A percentile compares a stretch with the other conserved stretches of the same genome.
phyloP scores from a whole-genome alignment of 2,329 filamentous ascomycete species.

The Colletotrichum nymphaeae region DNA sequence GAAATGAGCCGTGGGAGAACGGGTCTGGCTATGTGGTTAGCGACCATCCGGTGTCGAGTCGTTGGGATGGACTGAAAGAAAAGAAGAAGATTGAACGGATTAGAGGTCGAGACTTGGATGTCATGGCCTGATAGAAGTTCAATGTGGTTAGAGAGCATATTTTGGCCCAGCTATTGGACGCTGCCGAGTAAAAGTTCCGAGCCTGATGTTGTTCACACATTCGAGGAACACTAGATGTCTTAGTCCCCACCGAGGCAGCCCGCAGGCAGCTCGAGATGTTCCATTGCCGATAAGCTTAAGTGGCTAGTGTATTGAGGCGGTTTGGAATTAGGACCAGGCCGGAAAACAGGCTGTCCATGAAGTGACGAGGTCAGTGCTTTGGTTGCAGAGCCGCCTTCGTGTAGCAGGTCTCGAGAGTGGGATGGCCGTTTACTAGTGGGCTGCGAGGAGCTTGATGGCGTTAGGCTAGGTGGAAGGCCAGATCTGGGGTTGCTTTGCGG shows the following conservation, averaged over 20 bases:
- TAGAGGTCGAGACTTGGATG: background rate
- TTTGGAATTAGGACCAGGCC: conserved; percentile 5
- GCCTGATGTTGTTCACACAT: conserved; percentile 6
- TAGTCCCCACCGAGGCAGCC: background rate
- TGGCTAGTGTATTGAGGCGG: conserved; percentile 21
- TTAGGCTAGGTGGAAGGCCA: background rate
- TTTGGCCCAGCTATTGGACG: conserved; percentile 22
- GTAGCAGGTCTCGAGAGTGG: background rate
- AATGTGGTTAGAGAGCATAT: conserved; percentile 10
- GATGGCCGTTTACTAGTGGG: background rate
- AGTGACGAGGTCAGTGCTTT: conserved; percentile 9
- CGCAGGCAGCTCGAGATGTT: background rate
- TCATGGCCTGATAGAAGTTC: background rate
- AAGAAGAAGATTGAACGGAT: background rate
- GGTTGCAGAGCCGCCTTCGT: background rate
- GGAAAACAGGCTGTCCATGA: conserved; percentile 1
- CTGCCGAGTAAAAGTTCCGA: background rate
- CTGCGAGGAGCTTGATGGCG: background rate
- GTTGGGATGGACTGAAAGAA: conserved; percentile 8
- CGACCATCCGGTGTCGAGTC: conserved; percentile 21
- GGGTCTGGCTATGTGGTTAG: background rate
- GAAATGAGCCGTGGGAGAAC: background rate
- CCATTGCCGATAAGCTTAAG: conserved; percentile 30
- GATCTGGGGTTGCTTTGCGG: background rate
- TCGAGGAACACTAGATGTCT: conserved; percentile 5